Base-by-base conservation (phyloP, 257 asterid genomes). In the Craterostigma plantagineum region DNA sequence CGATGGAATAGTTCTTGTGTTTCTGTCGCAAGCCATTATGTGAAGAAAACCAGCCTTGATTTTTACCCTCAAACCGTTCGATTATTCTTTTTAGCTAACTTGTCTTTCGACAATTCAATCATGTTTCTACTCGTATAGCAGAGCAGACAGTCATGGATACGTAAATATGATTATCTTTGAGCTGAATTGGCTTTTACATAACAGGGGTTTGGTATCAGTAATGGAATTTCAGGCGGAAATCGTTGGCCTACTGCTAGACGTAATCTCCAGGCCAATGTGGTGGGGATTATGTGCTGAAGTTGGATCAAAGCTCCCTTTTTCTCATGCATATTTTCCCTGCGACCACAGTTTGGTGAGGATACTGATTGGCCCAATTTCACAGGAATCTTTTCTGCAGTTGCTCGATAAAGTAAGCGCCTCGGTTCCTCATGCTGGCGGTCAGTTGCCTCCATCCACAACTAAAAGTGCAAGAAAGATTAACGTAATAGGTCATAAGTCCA, bases 131-230 rank as follows among this genome's bases (percentile, higher is more conserved):
- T 59, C 35, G 37, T 52, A 49, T 13, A 39, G 58, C 60, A 52
- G n/a, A n/a, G n/a, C n/a, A n/a, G n/a, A n/a, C n/a, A n/a, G n/a
- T n/a, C n/a, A n/a, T n/a, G n/a, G n/a, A n/a, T n/a, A n/a, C n/a
- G n/a, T n/a, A n/a, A n/a, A n/a, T n/a, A n/a, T n/a, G n/a, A n/a
- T n/a, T n/a, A n/a, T n/a, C n/a, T n/a, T n/a, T n/a, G n/a, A n/a
- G n/a, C n/a, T n/a, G 63, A 66, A 49, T 59, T 73, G 58, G 59
- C 50, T 23, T 62, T 65, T 53, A 38, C 46, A 47, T 68, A 52
- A 68, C 91, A 82, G 92, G 92, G 92, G 92, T 55, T 63, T 82
- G 80, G 65, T 77, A 66, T 66, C 82, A 52, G 55, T 75, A 44
- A 45, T 78, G 61, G 75, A 75, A 59, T 76, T 82, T 60, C 85